A percentile compares a stretch with the other conserved stretches of the same genome.
Conservation (phyloP, 306 rosid genomes). For the Vigna trinervia region DNA sequence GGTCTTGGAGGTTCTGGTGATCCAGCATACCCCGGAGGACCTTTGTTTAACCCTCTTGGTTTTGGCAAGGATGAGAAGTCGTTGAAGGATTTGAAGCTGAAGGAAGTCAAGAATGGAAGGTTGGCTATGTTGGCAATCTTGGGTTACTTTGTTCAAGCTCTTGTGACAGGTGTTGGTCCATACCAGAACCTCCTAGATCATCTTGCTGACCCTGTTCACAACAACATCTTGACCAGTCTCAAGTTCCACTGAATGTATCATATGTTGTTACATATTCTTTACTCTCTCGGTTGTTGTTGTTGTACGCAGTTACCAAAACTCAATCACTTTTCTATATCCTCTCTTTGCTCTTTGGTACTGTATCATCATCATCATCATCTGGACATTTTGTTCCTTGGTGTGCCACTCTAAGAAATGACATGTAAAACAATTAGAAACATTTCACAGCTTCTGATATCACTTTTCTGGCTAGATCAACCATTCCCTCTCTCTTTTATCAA, state of each 20-base stretch:
- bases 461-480: not conserved
- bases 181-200: slow-evolving; percentile 92
- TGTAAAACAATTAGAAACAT: slow-evolving; percentile 47
- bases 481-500: too few species aligned
- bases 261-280: slow-evolving; percentile 30
- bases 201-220: slow-evolving; percentile 87
- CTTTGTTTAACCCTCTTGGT: slow-evolving; percentile 91
- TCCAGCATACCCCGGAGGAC: slow-evolving; percentile 95
- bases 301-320: slow-evolving; percentile 22
- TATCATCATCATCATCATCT: slow-evolving; percentile 33
- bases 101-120: slow-evolving; percentile 95
- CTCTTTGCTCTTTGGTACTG: slow-evolving; percentile 34
- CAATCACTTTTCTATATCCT: slow-evolving; percentile 13
- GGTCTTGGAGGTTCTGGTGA: slow-evolving; percentile 80
- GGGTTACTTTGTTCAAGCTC: slow-evolving; percentile 87
- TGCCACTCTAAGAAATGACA: slow-evolving; percentile 50
- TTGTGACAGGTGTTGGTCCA: slow-evolving; percentile 93
- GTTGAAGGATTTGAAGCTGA: slow-evolving; percentile 82
- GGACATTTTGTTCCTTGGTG: slow-evolving; percentile 45
- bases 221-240: slow-evolving; percentile 91
- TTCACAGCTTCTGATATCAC: slow-evolving; percentile 35
- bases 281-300: slow-evolving; percentile 6
- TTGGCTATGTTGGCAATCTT: slow-evolving; percentile 92
- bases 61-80: slow-evolving; percentile 94
- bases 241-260: slow-evolving; percentile 72